Base-by-base conservation (phyloP, 768 basidiomycete species). In the Amanita phalloides region DNA sequence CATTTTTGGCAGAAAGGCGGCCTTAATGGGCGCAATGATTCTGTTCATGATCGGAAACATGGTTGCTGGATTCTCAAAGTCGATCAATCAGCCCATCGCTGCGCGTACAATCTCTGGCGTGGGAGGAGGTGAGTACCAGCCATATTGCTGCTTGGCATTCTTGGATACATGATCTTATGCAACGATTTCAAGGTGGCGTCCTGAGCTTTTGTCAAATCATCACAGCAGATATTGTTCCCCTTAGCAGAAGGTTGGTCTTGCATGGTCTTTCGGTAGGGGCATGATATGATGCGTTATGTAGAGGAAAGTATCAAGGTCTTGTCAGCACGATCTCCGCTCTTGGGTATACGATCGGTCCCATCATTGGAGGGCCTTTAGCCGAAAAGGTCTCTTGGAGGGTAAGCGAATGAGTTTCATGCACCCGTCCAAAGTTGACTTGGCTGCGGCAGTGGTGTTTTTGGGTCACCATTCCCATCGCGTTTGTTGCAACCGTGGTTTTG, bases 281-380 rank as follows among this genome's bases (percentile, higher is more conserved):
- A 25, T 25, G 4, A 25, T 25, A 28, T 44, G 49, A 32, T 53
- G 30, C 28, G 33, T 35, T 41, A 14, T 45, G 14, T 54, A 81
- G 81, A 55, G 85, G 85, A 25, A 87, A 88, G 66, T 89, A 86
- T 58, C 84, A 86, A 58, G 86, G 86, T 0, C 82, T 87, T 35
- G 80, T 84, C 17, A 78, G 81, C 3, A 78, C 72, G 4, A 65
- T 72, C 7, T 63, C 71, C 17, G 79, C 81, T 1, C 63, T 82
- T 9, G 81, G 83, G 2, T 85, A 81, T 57, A 75, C 78, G 0
- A 69, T 84, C 3, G 85, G 86, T 0, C 86, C 85, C 0, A 68
- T 84, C 0, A 67, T 87, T 4, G 85, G 86, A 4, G 85, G 86
- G 49, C 73, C 74, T 0, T 63, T 87, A 35, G 71, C 81, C 2